Conservation (phyloP, 2,329 filamentous ascomycete species). For the Penicillium sp. region DNA sequence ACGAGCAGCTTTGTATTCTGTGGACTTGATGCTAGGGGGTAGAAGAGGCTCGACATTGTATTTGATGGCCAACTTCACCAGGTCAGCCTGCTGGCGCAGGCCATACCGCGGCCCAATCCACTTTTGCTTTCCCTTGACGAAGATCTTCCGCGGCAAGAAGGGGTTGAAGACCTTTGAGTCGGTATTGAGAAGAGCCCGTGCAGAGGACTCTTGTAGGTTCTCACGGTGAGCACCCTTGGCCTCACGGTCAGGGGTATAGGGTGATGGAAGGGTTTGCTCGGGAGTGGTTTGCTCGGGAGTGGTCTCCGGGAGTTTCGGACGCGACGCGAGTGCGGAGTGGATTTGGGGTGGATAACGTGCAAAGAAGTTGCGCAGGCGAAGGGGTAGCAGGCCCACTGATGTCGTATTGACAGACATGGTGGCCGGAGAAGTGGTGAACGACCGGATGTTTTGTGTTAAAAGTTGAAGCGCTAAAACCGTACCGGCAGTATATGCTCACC, state of each 20-base stretch:
- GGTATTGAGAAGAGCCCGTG: slow-evolving; percentile 33
- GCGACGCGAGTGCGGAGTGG: slow-evolving; percentile 39
- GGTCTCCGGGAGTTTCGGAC: slow-evolving; percentile 19
- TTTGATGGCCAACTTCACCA: slow-evolving; percentile 76
- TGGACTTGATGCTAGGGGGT: slow-evolving; percentile 70
- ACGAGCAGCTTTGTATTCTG: slow-evolving; percentile 60
- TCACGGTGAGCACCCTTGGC: slow-evolving; percentile 39
- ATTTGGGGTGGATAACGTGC: slow-evolving; percentile 73
- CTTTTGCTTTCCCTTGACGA: slow-evolving; percentile 58
- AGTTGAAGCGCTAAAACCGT: slow-evolving; percentile 8
- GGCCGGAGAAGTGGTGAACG: slow-evolving; percentile 14
- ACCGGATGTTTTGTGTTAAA: slow-evolving; percentile 7
- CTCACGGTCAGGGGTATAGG: slow-evolving; percentile 40
- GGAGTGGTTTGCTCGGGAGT: slow-evolving; percentile 13
- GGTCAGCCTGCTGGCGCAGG: slow-evolving; percentile 78
- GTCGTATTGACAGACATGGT: slow-evolving; percentile 18
- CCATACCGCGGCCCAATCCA: slow-evolving; percentile 83
- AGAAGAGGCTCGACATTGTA: slow-evolving; percentile 77
- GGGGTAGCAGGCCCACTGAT: slow-evolving; percentile 53
- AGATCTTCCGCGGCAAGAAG: slow-evolving; percentile 74
- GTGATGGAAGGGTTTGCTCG: slow-evolving; percentile 29
- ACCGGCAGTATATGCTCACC: not conserved
- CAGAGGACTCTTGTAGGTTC: slow-evolving; percentile 30
- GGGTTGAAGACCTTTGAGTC: slow-evolving; percentile 61
- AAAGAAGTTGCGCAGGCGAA: slow-evolving; percentile 78